A percentile compares a stretch with the other conserved stretches of the same genome.
phyloP scores from a whole-genome alignment of 2,329 filamentous ascomycete genomes.

The Pseudogymnoascus pannorum region DNA sequence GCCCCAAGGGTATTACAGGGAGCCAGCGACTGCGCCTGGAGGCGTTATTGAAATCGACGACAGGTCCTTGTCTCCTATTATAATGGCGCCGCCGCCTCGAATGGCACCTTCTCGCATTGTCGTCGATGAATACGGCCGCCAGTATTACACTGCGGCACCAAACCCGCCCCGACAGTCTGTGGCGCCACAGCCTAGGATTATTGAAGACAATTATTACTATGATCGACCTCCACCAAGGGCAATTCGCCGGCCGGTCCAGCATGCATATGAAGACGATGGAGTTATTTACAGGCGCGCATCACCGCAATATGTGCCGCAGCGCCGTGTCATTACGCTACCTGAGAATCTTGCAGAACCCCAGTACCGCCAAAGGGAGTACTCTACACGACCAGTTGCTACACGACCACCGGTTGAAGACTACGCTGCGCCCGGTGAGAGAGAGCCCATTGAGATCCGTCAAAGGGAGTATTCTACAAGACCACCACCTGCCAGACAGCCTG shows the following conservation, averaged over 20 bases:
- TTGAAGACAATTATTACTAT: slow-evolving; percentile 54
- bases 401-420: slow-evolving; percentile 38
- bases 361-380: slow-evolving; percentile 52
- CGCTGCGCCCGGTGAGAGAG: slow-evolving; percentile 36
- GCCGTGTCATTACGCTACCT: slow-evolving; percentile 55
- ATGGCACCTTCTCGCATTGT: slow-evolving; percentile 55
- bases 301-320: slow-evolving; percentile 41
- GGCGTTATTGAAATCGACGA: slow-evolving; percentile 44
- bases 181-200: slow-evolving; percentile 39
- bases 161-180: slow-evolving; percentile 43
- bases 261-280: slow-evolving; percentile 43
- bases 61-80: slow-evolving; percentile 42
- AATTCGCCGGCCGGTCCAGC: slow-evolving; percentile 24
- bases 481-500: not conserved
- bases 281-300: slow-evolving; percentile 45
- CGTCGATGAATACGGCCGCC: slow-evolving; percentile 74
- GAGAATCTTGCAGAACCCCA: slow-evolving; percentile 45
- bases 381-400: slow-evolving; percentile 38
- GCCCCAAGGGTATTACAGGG: slow-evolving; percentile 37
- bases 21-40: slow-evolving; percentile 36
- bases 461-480: slow-evolving; percentile 1
- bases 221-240: slow-evolving; percentile 43
- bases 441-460: slow-evolving; percentile 14
- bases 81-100: slow-evolving; percentile 41
- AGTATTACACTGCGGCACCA: slow-evolving; percentile 59